A percentile compares a stretch with the other conserved stretches of the same genome.
These are phyloP conservation scores for Trypanosoma avium DNA, from an alignment of 208 protist genomes.

Conservation along the genomic window DNA sequence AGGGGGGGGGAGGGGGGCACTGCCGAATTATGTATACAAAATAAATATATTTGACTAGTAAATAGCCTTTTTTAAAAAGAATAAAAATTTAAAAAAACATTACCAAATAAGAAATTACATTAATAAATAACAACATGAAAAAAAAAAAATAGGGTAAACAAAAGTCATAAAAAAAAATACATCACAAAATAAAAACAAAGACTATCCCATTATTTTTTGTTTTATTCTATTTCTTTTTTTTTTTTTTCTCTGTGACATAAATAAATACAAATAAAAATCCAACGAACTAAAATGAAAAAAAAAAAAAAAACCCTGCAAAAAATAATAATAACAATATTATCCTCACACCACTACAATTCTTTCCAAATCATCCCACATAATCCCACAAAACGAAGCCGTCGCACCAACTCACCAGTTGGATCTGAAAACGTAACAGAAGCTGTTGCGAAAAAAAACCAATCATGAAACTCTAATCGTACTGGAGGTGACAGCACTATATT, in stretches of 20 bases:
- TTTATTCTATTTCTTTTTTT: no score
- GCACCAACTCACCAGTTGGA: conserved; percentile 17
- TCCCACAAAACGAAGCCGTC: conserved; percentile 48
- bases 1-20: no score
- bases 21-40: no score
- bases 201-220: no score
- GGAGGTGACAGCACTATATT: not conserved
- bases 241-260: conserved; percentile 20
- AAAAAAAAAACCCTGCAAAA: conserved; percentile 16
- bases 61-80: no score
- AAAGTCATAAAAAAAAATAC: no score
- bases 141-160: no score
- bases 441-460: conserved; percentile 47
- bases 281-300: conserved; percentile 1
- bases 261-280: conserved; percentile 9
- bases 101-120: no score
- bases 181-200: no score
- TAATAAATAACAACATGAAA: no score
- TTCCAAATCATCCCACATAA: conserved; percentile 69
- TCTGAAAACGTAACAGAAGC: conserved; percentile 39
- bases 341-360: conserved; percentile 6
- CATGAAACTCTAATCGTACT: conserved; percentile 49
- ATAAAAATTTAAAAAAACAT: no score
- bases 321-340: conserved; percentile 11
- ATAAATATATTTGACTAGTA: no score